A percentile compares a stretch with the other conserved stretches of the same genome.
Conservation (phyloP, 805 yeast species). For the Diddensiella santjacobensis region DNA sequence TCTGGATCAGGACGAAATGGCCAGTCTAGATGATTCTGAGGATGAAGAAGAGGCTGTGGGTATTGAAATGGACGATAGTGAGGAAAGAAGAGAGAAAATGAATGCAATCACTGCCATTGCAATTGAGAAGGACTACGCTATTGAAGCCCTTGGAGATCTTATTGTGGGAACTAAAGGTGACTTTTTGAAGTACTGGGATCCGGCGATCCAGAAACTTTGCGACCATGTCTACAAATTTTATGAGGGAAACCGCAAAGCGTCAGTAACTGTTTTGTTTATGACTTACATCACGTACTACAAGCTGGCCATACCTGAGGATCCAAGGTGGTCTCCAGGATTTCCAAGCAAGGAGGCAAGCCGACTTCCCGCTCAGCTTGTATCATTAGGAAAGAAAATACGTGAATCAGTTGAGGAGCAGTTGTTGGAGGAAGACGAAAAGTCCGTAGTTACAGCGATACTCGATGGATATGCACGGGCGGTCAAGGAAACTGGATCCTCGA, state of each 20-base stretch:
- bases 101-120: slow-evolving; percentile 92
- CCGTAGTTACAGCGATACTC: slow-evolving; percentile 74
- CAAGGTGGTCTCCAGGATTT: slow-evolving; percentile 35
- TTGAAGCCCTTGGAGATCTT: slow-evolving; percentile 82
- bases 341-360: slow-evolving; percentile 20
- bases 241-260: slow-evolving; percentile 81
- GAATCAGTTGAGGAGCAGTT: neutral
- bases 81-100: slow-evolving; percentile 62
- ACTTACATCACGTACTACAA: slow-evolving; percentile 63
- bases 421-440: slow-evolving; percentile 72
- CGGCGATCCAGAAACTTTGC: slow-evolving; percentile 53
- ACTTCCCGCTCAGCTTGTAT: neutral
- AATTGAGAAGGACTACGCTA: slow-evolving; percentile 93
- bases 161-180: slow-evolving; percentile 81
- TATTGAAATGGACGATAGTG: slow-evolving; percentile 38
- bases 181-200: slow-evolving; percentile 73
- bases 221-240: slow-evolving; percentile 82
- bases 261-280: slow-evolving; percentile 78
- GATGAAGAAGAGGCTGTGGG: slow-evolving; percentile 45
- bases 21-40: slow-evolving; percentile 28
- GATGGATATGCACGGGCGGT: slow-evolving; percentile 69
- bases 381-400: neutral
- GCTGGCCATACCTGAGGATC: slow-evolving; percentile 19
- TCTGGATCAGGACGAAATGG: slow-evolving; percentile 80
- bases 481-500: slow-evolving; percentile 63